Base-by-base conservation (phyloP, 2,329 filamentous ascomycete species). In the Xylaria hypoxylon region DNA sequence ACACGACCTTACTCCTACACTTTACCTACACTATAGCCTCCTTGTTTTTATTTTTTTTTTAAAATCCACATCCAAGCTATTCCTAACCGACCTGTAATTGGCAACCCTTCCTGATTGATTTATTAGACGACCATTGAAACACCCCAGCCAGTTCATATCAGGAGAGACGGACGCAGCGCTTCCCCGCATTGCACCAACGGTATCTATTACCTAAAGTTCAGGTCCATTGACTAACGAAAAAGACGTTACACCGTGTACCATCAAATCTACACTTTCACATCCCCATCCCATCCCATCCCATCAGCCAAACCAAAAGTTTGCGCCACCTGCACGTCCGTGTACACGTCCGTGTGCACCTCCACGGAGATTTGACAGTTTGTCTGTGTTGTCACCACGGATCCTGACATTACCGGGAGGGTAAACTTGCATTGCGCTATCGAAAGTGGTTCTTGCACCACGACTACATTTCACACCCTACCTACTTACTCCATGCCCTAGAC, bases 191-290 rank as follows among this genome's bases (percentile, higher is more conserved):
- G 70, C 76, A 72, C 76, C 76, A 77, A 67, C 73, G 74, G 73
- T 73, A 79, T 70, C 71, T 79, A 74, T 84, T 84, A 83, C 82
- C 80, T 84, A 84, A 84, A 76, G 80, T 69, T 67, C 71, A 71
- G 73, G 67, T 71, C 67, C 67, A 71, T 80, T 83, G 81, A 83
- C 82, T 83, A 83, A 84, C 80, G 10, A 81, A 76, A 80, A 82
- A 82, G 40, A 26, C 8, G 67, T 72, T 69, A 68, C 70, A 72
- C 72, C 19, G 38, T 38, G 38, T n/a, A 31, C 35, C 35, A 15
- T 31, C 28, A 31, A 31, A 13, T 42, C 38, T 42, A 42, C 28
- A 52, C 40, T 15, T 38, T 56, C 59, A 26, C 48, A 26, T 19
- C 56, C 33, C 5, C 10, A 19, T 19, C 31, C 13, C n/a, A n/a